Conservation (phyloP, 768 basidiomycete genomes). For the Podaxis rugospora region DNA sequence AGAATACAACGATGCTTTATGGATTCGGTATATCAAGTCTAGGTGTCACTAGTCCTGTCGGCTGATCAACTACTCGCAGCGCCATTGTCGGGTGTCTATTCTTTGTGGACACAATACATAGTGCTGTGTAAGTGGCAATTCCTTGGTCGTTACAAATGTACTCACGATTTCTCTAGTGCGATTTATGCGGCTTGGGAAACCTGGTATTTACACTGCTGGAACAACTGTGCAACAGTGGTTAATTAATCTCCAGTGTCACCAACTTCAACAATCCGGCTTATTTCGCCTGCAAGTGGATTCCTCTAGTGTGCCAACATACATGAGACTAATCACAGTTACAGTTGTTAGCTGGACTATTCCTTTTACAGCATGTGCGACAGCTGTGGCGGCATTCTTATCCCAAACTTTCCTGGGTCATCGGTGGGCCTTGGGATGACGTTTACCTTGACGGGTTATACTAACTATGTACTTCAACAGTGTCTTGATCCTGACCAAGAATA, state of each 20-base stretch:
- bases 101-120: conserved; percentile 16
- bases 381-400: conserved; percentile 44
- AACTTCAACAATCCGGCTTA: conserved; percentile 14
- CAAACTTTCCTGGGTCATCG: conserved; percentile 45
- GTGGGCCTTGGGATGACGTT: conserved; percentile 19
- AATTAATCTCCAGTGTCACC: conserved; percentile 9
- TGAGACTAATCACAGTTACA: conserved; percentile 13
- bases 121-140: conserved; percentile 20
- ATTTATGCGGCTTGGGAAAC: conserved; percentile 17
- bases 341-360: conserved; percentile 44
- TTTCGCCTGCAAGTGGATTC: conserved; percentile 6
- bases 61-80: not conserved
- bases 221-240: not conserved
- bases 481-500: conserved; percentile 31
- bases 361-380: conserved; percentile 24
- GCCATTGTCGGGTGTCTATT: conserved; percentile 12
- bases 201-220: not conserved
- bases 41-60: not conserved
- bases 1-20: conserved; percentile 19
- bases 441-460: not conserved
- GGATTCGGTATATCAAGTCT: conserved; percentile 13
- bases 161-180: conserved; percentile 16
- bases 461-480: conserved; percentile 22
- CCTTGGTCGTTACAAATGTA: not conserved
- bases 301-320: not conserved